Evolutionary conservation across 2,329 filamentous ascomycete genomes (phyloP).

Genomic region (Tolypocladium ophioglossoides): DNA sequence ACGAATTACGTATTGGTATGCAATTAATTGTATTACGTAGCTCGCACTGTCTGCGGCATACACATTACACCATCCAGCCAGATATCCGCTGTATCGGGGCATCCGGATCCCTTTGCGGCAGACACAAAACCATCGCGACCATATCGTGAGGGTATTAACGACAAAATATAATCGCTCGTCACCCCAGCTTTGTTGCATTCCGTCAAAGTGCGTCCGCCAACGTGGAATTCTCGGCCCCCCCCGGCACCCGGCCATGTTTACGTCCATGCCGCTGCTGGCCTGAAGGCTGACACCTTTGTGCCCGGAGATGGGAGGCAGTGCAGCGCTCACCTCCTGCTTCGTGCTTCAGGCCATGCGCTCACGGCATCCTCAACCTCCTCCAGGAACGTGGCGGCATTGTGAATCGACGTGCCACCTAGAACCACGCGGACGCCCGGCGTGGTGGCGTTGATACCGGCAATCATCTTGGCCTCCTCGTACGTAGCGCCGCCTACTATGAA

Average conservation of each 20-base stretch:
- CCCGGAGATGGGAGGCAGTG: not conserved
- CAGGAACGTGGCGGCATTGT: constrained; percentile 80
- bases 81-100: not conserved
- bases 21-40: too few species aligned
- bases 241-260: not conserved
- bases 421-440: constrained; percentile 84
- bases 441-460: constrained; percentile 88
- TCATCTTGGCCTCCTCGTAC: constrained; percentile 93
- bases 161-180: not conserved
- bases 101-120: too few species aligned
- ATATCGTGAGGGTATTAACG: too few species aligned
- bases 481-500: constrained; percentile 92
- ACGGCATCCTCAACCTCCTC: constrained; percentile 90
- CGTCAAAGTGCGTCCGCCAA: not conserved
- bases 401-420: constrained; percentile 75
- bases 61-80: not conserved
- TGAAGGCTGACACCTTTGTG: not conserved
- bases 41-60: not conserved
- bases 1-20: not conserved
- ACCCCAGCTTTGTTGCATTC: not conserved
- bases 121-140: not conserved
- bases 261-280: too few species aligned
- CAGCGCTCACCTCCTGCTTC: constrained; percentile 11
- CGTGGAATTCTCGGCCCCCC: not conserved
- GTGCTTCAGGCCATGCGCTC: constrained; percentile 67